phyloP scores from a whole-genome alignment of 2,329 filamentous ascomycete species.

The Colletotrichum sp. region DNA sequence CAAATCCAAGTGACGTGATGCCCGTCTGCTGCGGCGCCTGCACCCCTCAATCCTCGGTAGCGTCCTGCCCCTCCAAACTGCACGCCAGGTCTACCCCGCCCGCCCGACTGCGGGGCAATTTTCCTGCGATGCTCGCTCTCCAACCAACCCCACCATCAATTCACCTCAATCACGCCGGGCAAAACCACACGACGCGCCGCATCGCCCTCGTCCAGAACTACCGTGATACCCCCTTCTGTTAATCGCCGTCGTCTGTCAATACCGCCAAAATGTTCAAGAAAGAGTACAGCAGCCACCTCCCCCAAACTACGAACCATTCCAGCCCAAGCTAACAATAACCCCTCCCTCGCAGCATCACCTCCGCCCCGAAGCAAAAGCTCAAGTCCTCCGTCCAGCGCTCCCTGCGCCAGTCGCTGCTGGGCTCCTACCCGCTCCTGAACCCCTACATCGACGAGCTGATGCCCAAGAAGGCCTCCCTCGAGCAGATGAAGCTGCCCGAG shows the following conservation, averaged over 20 bases:
- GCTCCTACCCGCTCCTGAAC: slow-evolving; percentile 84
- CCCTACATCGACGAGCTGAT: slow-evolving; percentile 93
- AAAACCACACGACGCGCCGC: slow-evolving; percentile 14
- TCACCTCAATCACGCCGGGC: slow-evolving; percentile 2
- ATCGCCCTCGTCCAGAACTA: background rate
- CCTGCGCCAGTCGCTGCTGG: slow-evolving; percentile 81
- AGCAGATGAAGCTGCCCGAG: slow-evolving; percentile 92
- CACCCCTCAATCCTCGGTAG: background rate
- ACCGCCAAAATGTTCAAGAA: slow-evolving; percentile 84
- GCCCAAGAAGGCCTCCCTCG: slow-evolving; percentile 91
- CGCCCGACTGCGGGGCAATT: slow-evolving; percentile 24
- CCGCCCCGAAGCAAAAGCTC: slow-evolving; percentile 89
- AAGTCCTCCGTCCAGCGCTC: slow-evolving; percentile 94
- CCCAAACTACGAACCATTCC: background rate
- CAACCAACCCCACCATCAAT: slow-evolving; percentile 17
- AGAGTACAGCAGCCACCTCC: slow-evolving; percentile 66
- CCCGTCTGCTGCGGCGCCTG: background rate
- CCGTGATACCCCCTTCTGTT: background rate
- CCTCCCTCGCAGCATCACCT: slow-evolving; percentile 63
- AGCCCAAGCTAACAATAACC: slow-evolving; percentile 25
- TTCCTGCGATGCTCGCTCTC: slow-evolving; percentile 23
- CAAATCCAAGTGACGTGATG: slow-evolving; percentile 7
- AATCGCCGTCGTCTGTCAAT: background rate
- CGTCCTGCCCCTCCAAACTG: slow-evolving; percentile 18
- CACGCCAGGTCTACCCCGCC: slow-evolving; percentile 29